Percentiles rank a stretch among this genome's conserved stretches.
phyloP scores from a whole-genome alignment of 495 filamentous ascomycete genomes.

The Mytilinidion resinicola region DNA sequence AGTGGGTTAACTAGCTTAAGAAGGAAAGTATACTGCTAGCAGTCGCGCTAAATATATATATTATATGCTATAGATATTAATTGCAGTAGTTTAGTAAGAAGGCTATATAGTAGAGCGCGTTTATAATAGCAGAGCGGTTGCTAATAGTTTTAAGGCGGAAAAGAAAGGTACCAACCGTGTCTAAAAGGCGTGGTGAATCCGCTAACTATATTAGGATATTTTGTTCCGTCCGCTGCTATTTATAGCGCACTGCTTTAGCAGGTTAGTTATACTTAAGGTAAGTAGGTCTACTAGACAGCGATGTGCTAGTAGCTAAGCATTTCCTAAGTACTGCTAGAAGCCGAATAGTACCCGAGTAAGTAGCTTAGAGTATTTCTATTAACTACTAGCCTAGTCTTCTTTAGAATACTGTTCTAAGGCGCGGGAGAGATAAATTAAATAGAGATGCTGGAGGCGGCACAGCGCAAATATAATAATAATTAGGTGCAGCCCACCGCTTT shows the following conservation, averaged over 20 bases:
- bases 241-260: slow-evolving; percentile 14
- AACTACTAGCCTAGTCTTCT: slow-evolving; percentile 15
- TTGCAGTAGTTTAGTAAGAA: slow-evolving; percentile 22
- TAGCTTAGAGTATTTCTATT: slow-evolving; percentile 11
- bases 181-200: not conserved
- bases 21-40: slow-evolving; percentile 20
- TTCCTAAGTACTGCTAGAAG: slow-evolving; percentile 15
- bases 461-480: slow-evolving; percentile 3
- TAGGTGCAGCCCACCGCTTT: slow-evolving; percentile 9
- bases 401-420: slow-evolving; percentile 14
- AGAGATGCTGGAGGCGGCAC: slow-evolving; percentile 18
- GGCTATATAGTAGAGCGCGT: slow-evolving; percentile 15
- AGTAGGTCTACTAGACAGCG: not conserved
- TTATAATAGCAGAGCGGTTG: slow-evolving; percentile 13
- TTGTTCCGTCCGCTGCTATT: slow-evolving; percentile 15
- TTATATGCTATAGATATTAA: slow-evolving; percentile 30
- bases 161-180: slow-evolving; percentile 5
- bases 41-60: slow-evolving; percentile 17
- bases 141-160: slow-evolving; percentile 6
- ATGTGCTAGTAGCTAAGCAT: not conserved
- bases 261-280: slow-evolving; percentile 13
- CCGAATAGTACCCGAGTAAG: slow-evolving; percentile 5
- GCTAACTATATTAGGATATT: slow-evolving; percentile 4
- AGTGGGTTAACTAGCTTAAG: slow-evolving; percentile 28
- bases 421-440: slow-evolving; percentile 14